Base-by-base conservation (phyloP, 257 asterid species). In the Solanum paucissectum region DNA sequence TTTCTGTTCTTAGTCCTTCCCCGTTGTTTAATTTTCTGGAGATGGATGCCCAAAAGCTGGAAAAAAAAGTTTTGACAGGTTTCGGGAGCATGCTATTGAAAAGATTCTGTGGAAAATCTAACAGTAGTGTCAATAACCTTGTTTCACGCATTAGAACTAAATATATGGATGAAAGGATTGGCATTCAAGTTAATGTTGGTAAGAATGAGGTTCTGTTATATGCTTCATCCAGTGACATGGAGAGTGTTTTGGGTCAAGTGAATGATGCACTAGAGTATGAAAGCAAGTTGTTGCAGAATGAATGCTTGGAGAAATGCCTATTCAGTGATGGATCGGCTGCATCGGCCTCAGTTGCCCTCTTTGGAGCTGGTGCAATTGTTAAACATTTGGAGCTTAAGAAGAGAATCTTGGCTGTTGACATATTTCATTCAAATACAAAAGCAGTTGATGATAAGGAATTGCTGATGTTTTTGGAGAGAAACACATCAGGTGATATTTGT, bases 281-380 rank as follows among this genome's bases (percentile, higher is more conserved):
- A 81, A 89, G 88, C 84, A 94, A 92, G 90, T 86, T 95, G 88
- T 85, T 97, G 93, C 90, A 86, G 84, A 92, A 91, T 81, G 99
- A 97, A 88, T 97, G 99, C 92, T 25, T 92, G 89, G 98, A 95
- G 88, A 95, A 92, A 89, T 90, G 90, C 87, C 88, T 97, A 81
- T 95, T 93, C 40, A 90, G 87, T 89, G 98, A 94, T 85, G 95
- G 94, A n/a, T 86, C 93, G 71, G 77, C 90, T 7, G 94, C 84
- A 40, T 87, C 92, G 9, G 92, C 98, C 55, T 89, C 98, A 40
- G 33, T 91, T 73, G 98, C 98, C 55, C 95, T 97, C 49, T 92
- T 97, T 89, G 99, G 99, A 84, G 94, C 99, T 90, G 99, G 99
- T 89, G 99, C 98, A 55, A 92, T 92, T 92, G 93, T 97, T 87